Conservation (phyloP, 352 stramenopile species). For the Pythium apleroticum region DNA sequence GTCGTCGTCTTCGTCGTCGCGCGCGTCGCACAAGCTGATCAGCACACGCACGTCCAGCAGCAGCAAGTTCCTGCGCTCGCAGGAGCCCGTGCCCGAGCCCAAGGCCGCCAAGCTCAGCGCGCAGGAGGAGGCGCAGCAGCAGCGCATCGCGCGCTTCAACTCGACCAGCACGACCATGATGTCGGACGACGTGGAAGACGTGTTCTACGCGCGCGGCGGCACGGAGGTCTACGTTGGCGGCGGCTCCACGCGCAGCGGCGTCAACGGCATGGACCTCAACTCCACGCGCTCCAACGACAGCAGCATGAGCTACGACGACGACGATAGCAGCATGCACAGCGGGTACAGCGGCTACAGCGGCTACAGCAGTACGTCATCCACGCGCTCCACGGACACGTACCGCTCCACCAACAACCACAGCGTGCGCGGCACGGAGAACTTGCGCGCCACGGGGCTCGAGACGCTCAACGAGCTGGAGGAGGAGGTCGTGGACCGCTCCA, state of each 20-base stretch:
- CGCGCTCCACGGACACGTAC: constrained; percentile 42
- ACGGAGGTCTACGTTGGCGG: constrained; percentile 19
- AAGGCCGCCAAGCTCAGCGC: constrained; percentile 16
- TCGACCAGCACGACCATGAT: constrained; percentile 35
- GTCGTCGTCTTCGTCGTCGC: constrained; percentile 15
- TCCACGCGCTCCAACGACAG: constrained; percentile 25
- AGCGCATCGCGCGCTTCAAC: constrained; percentile 24
- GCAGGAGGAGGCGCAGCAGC: constrained; percentile 18
- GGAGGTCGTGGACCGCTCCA: constrained; percentile 34
- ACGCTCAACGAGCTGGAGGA: constrained; percentile 62
- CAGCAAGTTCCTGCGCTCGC: constrained; percentile 27
- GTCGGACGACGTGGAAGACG: constrained; percentile 70
- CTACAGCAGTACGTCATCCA: constrained; percentile 23
- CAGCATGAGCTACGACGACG: constrained; percentile 31
- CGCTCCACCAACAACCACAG: constrained; percentile 44
- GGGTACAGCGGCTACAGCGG: constrained; percentile 18
- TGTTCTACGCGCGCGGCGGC: constrained; percentile 44
- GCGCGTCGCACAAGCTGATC: constrained; percentile 41
- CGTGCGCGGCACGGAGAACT: constrained; percentile 32
- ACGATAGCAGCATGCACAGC: constrained; percentile 20
- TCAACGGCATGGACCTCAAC: constrained; percentile 13
- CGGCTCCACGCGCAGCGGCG: constrained; percentile 7
- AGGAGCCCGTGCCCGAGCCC: constrained; percentile 20
- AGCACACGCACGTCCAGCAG: constrained; percentile 22
- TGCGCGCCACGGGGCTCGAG: constrained; percentile 49